Evolutionary conservation across 164 flowering plant species (phyloP).

Genomic region (Magnolia sinica): DNA sequence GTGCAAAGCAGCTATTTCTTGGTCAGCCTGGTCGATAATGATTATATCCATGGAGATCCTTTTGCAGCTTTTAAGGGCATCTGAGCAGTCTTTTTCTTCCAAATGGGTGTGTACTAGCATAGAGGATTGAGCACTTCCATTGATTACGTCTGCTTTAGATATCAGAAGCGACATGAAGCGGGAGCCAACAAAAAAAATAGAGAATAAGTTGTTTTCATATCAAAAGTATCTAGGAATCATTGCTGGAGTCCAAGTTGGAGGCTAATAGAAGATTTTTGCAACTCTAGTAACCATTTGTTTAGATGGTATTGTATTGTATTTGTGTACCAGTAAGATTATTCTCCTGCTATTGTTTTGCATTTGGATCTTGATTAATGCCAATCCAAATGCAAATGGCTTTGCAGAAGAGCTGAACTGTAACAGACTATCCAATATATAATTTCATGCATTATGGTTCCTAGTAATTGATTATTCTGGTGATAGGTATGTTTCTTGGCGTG

Average conservation of each 20-base stretch:
- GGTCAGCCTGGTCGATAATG: slow-evolving; percentile 93
- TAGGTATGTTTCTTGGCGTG: background rate
- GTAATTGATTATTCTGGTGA: background rate
- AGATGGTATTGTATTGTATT: background rate
- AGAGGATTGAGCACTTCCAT: background rate
- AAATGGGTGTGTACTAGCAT: slow-evolving; percentile 1
- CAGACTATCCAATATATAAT: background rate
- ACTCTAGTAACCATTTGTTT: background rate
- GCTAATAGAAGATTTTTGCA: background rate
- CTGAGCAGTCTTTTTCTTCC: background rate
- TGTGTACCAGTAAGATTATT: background rate
- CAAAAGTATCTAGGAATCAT: background rate
- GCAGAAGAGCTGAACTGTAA: background rate
- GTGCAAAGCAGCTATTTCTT: slow-evolving; percentile 61
- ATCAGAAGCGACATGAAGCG: background rate
- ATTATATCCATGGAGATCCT: slow-evolving; percentile 68
- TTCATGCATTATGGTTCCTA: background rate
- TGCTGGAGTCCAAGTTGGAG: slow-evolving; percentile 6
- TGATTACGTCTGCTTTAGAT: background rate
- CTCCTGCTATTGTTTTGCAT: background rate
- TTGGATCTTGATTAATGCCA: background rate
- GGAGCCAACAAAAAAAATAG: background rate
- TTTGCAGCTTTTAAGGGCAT: slow-evolving; percentile 60
- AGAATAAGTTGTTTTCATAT: slow-evolving; percentile 2
- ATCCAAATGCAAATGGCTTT: background rate